Base-by-base conservation (phyloP, 73 alveolate genomes). In the Effrenium voratum region DNA sequence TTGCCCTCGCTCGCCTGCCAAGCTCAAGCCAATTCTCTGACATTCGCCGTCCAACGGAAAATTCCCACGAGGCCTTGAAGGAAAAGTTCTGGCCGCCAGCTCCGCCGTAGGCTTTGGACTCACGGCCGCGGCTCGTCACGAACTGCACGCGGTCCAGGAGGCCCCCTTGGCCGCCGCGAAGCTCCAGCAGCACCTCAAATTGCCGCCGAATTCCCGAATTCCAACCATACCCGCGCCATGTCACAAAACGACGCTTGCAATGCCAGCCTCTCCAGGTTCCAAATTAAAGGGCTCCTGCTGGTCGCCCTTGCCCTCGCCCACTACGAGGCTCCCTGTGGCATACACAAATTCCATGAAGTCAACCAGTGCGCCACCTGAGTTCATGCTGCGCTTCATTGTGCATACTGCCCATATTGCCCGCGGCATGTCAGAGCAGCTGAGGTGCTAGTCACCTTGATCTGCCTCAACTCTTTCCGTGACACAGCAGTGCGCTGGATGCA, bases 121-220 rank as follows among this genome's bases (percentile, higher is more conserved):
- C 59, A 26, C 95, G 95, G 40, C 95, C 95, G 16, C 72, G 84
- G 73, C 50, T 63, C 85, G 95, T 87, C 70, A 60, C 80, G 84
- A 87, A 87, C 84, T 87, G 95, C 40, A 87, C 46, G 40, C 95
- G 95, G 84, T 87, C 95, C 95, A 87, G 47, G 36, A 87, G 50
- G 24, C 85, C 95, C 15, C 95, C 95, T 34, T 87, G 95, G 32
- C 85, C 95, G 34, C 95, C 95, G 3, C 57, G 70, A 30, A 87
- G 46, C 72, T 87, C 95, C 28, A 52, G 52, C 68, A 87, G 47
- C 36, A 87, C 95, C 94, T 85, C 63, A 41, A 32, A 84, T 8
- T 32, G 72, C 88, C 15, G 36, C 44, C 13, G 50, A 36, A 36
- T 28, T 8, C 5, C 5, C 30, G 36, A 10, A 34, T 22, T 73